Evolutionary conservation across 306 rosid genomes (phyloP).

Genomic region (Arachis hypogaea): DNA sequence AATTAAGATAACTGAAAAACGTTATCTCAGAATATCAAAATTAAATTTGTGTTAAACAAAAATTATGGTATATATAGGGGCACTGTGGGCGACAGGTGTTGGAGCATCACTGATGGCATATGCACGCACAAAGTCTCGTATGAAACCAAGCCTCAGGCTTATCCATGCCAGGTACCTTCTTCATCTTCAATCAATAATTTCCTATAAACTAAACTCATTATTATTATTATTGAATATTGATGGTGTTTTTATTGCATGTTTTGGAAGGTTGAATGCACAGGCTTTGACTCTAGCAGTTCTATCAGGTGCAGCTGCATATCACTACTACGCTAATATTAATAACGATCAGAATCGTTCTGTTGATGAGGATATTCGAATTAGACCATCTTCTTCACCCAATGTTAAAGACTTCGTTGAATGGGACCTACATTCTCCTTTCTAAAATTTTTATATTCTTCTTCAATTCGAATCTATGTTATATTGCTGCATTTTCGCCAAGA

Average conservation of each 20-base stretch:
- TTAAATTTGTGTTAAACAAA: no score
- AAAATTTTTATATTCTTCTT: not conserved
- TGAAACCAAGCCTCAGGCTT: slow-evolving; percentile 86
- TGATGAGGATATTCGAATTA: not conserved
- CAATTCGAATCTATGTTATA: no score
- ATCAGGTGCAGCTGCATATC: slow-evolving; percentile 78
- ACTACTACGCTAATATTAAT: slow-evolving; percentile 47
- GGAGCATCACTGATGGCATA: slow-evolving; percentile 67
- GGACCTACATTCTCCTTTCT: slow-evolving; percentile 40
- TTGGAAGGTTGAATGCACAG: slow-evolving; percentile 81
- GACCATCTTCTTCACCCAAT: slow-evolving; percentile 13
- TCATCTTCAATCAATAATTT: not conserved
- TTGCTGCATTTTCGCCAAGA: not conserved
- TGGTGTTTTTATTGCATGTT: not conserved
- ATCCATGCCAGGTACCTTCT: slow-evolving; percentile 76
- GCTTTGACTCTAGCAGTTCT: slow-evolving; percentile 82
- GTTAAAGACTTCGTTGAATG: slow-evolving; percentile 17
- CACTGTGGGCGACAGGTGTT: slow-evolving; percentile 77
- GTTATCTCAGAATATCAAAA: no score
- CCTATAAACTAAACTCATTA: not conserved
- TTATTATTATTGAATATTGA: no score
- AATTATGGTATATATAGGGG: slow-evolving; percentile 42
- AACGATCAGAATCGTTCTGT: slow-evolving; percentile 32
- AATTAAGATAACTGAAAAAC: no score
- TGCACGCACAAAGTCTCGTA: slow-evolving; percentile 52